Percentiles rank a stretch among this genome's conserved stretches.
Evolutionary conservation across 139 green algal genomes (phyloP).

Genomic region (Volvox africanus): DNA sequence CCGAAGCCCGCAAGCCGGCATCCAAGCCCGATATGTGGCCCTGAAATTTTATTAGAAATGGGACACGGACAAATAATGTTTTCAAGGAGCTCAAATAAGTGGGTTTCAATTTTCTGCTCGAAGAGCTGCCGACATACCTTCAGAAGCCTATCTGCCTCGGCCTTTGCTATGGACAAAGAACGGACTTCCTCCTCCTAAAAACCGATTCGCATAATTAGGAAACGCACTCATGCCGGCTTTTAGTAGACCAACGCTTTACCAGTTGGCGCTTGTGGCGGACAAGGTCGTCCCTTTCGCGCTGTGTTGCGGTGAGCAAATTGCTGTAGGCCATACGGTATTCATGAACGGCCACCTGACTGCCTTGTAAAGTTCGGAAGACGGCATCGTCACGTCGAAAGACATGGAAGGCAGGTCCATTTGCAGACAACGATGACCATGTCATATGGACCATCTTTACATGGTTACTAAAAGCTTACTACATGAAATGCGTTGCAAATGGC

Average conservation of each 20-base stretch:
- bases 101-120: neutral
- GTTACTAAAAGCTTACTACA: neutral
- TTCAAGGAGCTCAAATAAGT: neutral
- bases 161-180: neutral
- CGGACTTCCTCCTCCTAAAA: conserved; percentile 41
- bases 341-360: conserved; percentile 39
- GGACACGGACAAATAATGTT: neutral
- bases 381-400: conserved; percentile 16
- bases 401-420: neutral
- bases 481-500: no score
- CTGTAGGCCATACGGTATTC: conserved; percentile 37
- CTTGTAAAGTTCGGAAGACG: neutral
- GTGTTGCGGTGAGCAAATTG: neutral
- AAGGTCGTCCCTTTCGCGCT: neutral
- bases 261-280: neutral
- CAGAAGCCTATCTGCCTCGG: conserved; percentile 42
- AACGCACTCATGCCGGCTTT: neutral
- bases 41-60: neutral
- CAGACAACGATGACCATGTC: conserved; percentile 11
- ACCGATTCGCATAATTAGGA: neutral
- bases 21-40: neutral
- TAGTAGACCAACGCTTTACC: neutral
- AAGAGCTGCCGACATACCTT: conserved; percentile 21
- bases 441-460: conserved; percentile 12
- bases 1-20: neutral